A percentile compares a stretch with the other conserved stretches of the same genome.
phyloP scores from a whole-genome alignment of 2,329 filamentous ascomycete species.

The Sordariomycetes sp. region DNA sequence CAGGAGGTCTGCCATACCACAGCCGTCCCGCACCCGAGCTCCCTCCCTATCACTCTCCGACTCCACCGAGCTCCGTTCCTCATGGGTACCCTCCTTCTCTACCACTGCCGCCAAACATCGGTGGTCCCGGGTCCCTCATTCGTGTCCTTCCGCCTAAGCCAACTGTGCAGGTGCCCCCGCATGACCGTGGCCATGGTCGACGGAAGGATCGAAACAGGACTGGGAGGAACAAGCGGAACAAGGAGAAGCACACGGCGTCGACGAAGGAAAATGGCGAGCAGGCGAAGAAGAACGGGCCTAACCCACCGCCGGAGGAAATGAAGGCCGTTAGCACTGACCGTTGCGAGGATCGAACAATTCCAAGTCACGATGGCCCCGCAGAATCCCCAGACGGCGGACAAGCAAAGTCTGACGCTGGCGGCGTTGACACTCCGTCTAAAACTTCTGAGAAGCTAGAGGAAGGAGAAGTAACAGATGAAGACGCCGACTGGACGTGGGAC shows the following conservation, averaged over 20 bases:
- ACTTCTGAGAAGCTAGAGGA: conserved; percentile 9
- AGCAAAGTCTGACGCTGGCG: neutral
- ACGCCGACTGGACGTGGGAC: conserved; percentile 24
- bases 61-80: conserved; percentile 4
- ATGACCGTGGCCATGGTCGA: conserved; percentile 15
- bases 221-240: conserved; percentile 11
- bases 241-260: conserved; percentile 7
- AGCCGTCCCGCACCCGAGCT: neutral
- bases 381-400: neutral
- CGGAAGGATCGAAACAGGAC: conserved; percentile 13
- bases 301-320: neutral
- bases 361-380: neutral
- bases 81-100: conserved; percentile 9
- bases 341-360: neutral
- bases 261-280: neutral
- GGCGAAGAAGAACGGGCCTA: neutral
- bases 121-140: conserved; percentile 14
- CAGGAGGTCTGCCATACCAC: neutral
- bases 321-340: neutral
- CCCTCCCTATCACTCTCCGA: neutral
- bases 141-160: conserved; percentile 13
- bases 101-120: conserved; percentile 12
- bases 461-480: conserved; percentile 17
- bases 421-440: conserved; percentile 9
- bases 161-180: conserved; percentile 16